Evolutionary conservation across 257 asterid genomes (phyloP), one percentile per base, ranked within the genome.

Genomic region (Plantago elongata): DNA sequence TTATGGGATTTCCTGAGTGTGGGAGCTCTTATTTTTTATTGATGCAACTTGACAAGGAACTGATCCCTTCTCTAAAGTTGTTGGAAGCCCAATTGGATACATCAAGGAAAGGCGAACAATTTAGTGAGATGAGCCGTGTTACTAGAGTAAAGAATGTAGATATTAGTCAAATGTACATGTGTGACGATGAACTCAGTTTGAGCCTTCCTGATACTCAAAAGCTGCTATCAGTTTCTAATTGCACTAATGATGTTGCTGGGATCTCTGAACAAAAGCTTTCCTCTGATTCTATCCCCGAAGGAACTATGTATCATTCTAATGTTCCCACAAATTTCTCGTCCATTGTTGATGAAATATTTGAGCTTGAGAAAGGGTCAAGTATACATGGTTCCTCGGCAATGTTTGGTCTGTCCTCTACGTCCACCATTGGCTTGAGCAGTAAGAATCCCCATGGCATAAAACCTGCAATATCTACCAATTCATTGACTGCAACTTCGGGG

Each of bases 1-100:
- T 93, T 62, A 83, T 89, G 94, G 94, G 97, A 63, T 89, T 93
- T 77, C 97, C 99, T 9, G 95, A 93, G 68, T 83, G 94, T 75
- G 97, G 99, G 66, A 76, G 88, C 73, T 82, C 89, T 59, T 93
- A 89, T 77, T 82, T 75, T 77, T 78, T 93, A 83, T 76, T 87
- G 72, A 82, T 93, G 95, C 96, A 89, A 74, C 94, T 93, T 50
- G 99, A 89, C 72, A 80, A 73, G 75, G 96, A 89, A 69, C 89
- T 93, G 82, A 93, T 74, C 71, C 97, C 96, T 65, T 74, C 85
- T 64, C 87, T 89, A 69, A 87, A 84, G 79, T 78, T 93, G 75
- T 74, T 93, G 45, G 99, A 93, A 83, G 82, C 84, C 62, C 88
- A 81, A 71, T 58, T 66, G 62, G 96, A 87, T 74, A 73, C 88